Percentiles rank a stretch among this genome's conserved stretches.
Conservation (phyloP, 306 rosid genomes). For the Bauhinia variegata region DNA sequence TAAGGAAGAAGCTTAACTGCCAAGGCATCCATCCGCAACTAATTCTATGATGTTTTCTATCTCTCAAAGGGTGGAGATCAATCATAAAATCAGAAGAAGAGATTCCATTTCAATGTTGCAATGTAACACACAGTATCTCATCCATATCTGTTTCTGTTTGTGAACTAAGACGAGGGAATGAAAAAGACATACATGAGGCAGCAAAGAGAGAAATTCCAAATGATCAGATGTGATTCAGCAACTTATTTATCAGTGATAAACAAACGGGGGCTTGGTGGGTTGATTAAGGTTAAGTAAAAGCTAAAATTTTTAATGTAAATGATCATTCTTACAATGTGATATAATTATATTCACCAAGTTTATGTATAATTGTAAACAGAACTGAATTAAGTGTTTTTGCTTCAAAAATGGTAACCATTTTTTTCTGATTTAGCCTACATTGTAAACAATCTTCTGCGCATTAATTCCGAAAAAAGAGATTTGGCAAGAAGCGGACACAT, state of each 20-base stretch:
- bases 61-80: constrained; percentile 33
- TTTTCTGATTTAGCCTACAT: constrained; percentile 36
- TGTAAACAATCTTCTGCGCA: constrained; percentile 18
- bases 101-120: constrained; percentile 10
- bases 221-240: neutral
- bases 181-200: neutral
- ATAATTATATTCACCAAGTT: too few species aligned
- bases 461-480: neutral
- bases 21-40: constrained; percentile 84
- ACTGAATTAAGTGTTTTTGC: too few species aligned
- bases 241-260: too few species aligned
- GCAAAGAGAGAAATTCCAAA: constrained; percentile 23
- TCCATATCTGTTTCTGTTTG: constrained; percentile 20
- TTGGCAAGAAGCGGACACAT: neutral
- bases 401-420: constrained; percentile 10
- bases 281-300: neutral
- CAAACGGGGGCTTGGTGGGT: too few species aligned
- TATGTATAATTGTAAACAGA: too few species aligned
- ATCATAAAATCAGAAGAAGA: constrained; percentile 14
- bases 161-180: constrained; percentile 7
- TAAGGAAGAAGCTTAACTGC: constrained; percentile 82
- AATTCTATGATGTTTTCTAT: constrained; percentile 82
- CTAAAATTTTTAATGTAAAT: too few species aligned
- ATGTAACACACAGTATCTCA: constrained; percentile 26
- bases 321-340: too few species aligned